A percentile compares a stretch with the other conserved stretches of the same genome.
phyloP scores from a whole-genome alignment of 192 early-diverging fungal genomes.

The Gonapodya prolifera region DNA sequence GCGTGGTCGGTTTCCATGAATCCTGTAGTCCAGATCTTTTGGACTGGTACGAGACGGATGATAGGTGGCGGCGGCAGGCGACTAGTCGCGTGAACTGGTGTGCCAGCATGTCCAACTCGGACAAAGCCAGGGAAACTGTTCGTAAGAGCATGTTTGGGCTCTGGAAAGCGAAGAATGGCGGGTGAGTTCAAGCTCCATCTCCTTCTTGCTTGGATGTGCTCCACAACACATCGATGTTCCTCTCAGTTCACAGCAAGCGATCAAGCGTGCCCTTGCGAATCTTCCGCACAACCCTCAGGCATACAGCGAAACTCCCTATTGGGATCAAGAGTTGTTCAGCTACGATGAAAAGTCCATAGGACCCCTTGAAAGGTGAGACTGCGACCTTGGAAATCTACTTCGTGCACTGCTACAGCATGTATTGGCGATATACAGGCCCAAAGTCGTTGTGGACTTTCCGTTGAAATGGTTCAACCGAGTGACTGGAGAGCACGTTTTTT shows the following conservation, averaged over 20 bases:
- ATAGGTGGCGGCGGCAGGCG: neutral
- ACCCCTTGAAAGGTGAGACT: slow-evolving; percentile 40
- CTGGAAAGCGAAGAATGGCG: slow-evolving; percentile 57
- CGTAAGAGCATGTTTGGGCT: slow-evolving; percentile 38
- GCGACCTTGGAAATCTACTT: neutral
- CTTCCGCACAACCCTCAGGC: slow-evolving; percentile 54
- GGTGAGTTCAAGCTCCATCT: slow-evolving; percentile 20
- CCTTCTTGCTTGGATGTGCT: slow-evolving; percentile 6
- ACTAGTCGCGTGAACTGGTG: slow-evolving; percentile 12
- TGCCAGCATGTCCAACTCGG: slow-evolving; percentile 36
- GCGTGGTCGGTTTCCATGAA: slow-evolving; percentile 51
- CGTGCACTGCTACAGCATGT: neutral
- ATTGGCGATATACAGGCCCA: slow-evolving; percentile 21
- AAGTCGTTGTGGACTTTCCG: slow-evolving; percentile 36
- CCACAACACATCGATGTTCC: neutral
- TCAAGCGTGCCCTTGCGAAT: slow-evolving; percentile 39
- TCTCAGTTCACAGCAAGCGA: slow-evolving; percentile 22
- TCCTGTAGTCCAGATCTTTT: slow-evolving; percentile 49
- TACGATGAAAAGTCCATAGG: slow-evolving; percentile 57
- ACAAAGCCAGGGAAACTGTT: slow-evolving; percentile 38
- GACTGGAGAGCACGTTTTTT: slow-evolving; percentile 42
- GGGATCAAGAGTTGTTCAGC: slow-evolving; percentile 45
- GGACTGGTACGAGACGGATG: slow-evolving; percentile 26
- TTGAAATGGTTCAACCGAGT: slow-evolving; percentile 49
- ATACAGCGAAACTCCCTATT: slow-evolving; percentile 48